Base-by-base conservation (phyloP, 495 filamentous ascomycete genomes). In the Penicillium lagena region DNA sequence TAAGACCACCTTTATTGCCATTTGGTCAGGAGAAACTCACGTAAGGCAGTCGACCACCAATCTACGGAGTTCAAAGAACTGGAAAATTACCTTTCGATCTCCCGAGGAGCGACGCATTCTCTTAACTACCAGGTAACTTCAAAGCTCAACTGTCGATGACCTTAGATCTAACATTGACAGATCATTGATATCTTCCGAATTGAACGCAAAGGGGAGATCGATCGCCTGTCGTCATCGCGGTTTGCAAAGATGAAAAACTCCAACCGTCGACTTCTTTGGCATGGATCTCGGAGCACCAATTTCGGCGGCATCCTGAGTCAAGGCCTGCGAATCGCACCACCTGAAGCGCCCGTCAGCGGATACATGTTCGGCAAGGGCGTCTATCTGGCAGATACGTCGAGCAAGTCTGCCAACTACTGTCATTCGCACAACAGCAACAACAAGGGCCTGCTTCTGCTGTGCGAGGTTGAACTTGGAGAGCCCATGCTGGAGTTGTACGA, bases 321-420 rank as follows among this genome's bases (percentile, higher is more conserved):
- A 58, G 89, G 89, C 32, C 71, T 95, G 7, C 85, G 87, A 9
- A 94, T 95, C 43, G 89, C 89, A 0, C 88, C 89, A 0, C 87
- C 87, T 0, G 86, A 90, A 59, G 87, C 86, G 0, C 89, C 86
- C 2, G 81, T 81, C 3, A 78, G 71, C 38, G 88, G 88, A 1
- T 89, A 90, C 63, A 82, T 80, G 72, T 94, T 93, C 50, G 89
- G 85, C 50, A 90, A 93, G 46, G 90, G 89, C n/a, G 81, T 95
- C 35, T 95, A 96, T 58, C 72, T 95, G 2, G 89, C 90, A 10
- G 90, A 96, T 55, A 86, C 86, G 64, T 83, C 79, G 49, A 78
- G 67, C 59, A 87, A 90, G 62, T 88, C 83, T 5, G 87, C 88
- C 14, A 78, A 80, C 48, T 95, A 94, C 66, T 93, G 87, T 59